These are phyloP conservation scores for Kodamaea sp. DNA, from an alignment of 1,139 yeast genomes.

Conservation along the genomic window DNA sequence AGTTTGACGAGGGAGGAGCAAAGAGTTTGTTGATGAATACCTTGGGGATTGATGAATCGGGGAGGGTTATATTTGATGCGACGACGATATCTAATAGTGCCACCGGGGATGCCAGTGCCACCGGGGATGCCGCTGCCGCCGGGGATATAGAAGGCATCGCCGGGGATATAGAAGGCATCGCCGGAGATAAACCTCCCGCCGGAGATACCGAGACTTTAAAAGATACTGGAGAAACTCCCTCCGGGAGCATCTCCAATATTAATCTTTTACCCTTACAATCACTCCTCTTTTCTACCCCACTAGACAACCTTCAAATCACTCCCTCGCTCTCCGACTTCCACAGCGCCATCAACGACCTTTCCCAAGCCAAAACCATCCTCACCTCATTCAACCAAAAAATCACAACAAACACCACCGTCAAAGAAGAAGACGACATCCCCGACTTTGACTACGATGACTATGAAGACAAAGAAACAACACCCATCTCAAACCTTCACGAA, in stretches of 20 bases:
- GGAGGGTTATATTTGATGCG: slow-evolving; percentile 64
- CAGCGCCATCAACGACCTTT: slow-evolving; percentile 55
- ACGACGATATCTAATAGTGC: slow-evolving; percentile 34
- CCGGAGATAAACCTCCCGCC: slow-evolving; percentile 9
- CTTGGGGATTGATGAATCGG: slow-evolving; percentile 52
- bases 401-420: no score
- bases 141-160: no score
- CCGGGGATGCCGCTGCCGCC: slow-evolving; percentile 12
- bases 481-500: slow-evolving; percentile 20
- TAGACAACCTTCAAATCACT: slow-evolving; percentile 49
- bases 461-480: slow-evolving; percentile 18
- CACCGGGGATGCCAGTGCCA: slow-evolving; percentile 7
- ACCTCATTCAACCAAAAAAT: slow-evolving; percentile 23
- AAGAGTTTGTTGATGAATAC: slow-evolving; percentile 76
- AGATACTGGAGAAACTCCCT: background rate
- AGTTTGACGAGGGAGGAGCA: slow-evolving; percentile 95
- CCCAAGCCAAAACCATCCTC: slow-evolving; percentile 44
- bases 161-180: no score
- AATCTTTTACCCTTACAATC: slow-evolving; percentile 19
- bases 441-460: slow-evolving; percentile 15
- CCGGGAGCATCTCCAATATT: no score
- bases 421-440: slow-evolving; percentile 14
- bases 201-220: slow-evolving; percentile 19
- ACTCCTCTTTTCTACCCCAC: slow-evolving; percentile 15
- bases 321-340: slow-evolving; percentile 61